A percentile compares a stretch with the other conserved stretches of the same genome.
Evolutionary conservation across 1,284 basidiomycete species (phyloP).

Genomic region (Peniophora sp.): DNA sequence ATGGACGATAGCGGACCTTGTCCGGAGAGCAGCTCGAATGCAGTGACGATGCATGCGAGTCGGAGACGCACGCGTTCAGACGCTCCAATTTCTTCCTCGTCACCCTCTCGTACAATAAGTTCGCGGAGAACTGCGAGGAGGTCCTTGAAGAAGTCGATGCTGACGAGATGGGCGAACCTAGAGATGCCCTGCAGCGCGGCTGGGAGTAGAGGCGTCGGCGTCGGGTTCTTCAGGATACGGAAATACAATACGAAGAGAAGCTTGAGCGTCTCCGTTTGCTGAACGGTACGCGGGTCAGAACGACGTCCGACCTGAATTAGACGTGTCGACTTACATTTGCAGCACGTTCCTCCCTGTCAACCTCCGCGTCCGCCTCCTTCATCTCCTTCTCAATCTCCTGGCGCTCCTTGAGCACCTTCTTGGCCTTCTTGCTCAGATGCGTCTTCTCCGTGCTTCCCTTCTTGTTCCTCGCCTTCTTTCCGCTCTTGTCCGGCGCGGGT

Average conservation of each 20-base stretch:
- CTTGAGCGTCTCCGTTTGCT: slow-evolving; percentile 98
- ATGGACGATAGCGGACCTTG: slow-evolving; percentile 55
- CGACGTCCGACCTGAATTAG: slow-evolving; percentile 4
- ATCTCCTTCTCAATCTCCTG: slow-evolving; percentile 86
- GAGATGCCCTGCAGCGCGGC: slow-evolving; percentile 90
- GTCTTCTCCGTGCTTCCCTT: slow-evolving; percentile 41
- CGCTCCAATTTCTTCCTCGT: slow-evolving; percentile 30
- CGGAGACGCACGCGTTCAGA: slow-evolving; percentile 44
- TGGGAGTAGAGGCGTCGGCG: slow-evolving; percentile 77
- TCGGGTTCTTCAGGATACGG: slow-evolving; percentile 85
- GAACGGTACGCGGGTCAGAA: slow-evolving; percentile 8
- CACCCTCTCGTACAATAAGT: slow-evolving; percentile 51
- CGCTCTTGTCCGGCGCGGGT: slow-evolving; percentile 20
- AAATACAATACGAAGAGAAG: slow-evolving; percentile 98
- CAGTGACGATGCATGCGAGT: slow-evolving; percentile 87
- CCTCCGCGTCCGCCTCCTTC: slow-evolving; percentile 89
- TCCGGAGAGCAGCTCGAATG: slow-evolving; percentile 92
- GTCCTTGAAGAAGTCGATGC: slow-evolving; percentile 98
- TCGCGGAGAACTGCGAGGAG: slow-evolving; percentile 82
- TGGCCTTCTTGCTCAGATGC: slow-evolving; percentile 85
- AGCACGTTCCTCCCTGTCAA: slow-evolving; percentile 88
- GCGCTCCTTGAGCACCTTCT: slow-evolving; percentile 73
- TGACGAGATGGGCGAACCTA: slow-evolving; percentile 93
- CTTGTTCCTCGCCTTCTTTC: slow-evolving; percentile 53
- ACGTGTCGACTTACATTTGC: slow-evolving; percentile 52